Base-by-base conservation (phyloP, 495 filamentous ascomycete genomes). In the Aspergillus bridgeri region DNA sequence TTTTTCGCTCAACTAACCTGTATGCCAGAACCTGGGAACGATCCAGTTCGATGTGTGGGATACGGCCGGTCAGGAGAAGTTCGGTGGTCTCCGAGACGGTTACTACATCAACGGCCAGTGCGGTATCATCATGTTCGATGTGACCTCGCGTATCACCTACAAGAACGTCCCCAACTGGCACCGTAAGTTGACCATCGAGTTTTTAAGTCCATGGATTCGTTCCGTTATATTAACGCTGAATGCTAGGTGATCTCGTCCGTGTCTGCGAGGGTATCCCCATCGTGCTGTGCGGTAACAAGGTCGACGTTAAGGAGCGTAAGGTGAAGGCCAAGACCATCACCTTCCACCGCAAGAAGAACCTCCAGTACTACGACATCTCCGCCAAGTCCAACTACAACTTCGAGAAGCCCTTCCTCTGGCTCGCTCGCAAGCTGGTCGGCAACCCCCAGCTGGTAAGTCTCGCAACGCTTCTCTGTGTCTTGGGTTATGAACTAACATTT, bases 161-260 rank as follows among this genome's bases (percentile, higher is more conserved):
- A 99, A 99, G 89, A 99, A 99, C 82, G 95, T 99, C 57, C 95
- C 95, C 75, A 98, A 98, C 89, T 99, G 95, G 95, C 95, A 99
- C 78, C 95, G 95, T 97, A 86, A 78, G 92, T 87, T 24, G 3
- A 50, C 2, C 44, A 8, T 15, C 2, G 7, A 13, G 9, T 2
- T 13, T 38, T 15, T 15, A 13, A 13, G 33, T 2, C 33, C 3
- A 15, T 38, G 7, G 13, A 38, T 15, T 13, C 33, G 33, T 15
- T 38, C 9, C 11, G 7, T 20, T 38, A 15, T 29, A n/a, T 65
- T 71, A 44, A 71, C 25, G 8, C 49, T n/a, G 27, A 48, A 6
- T 3, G 42, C n/a, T 54, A 97, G 92, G 92, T 83, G 95, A 99
- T 66, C 86, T 99, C 66, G 93, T 97, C 80, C 95, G 95, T 75